phyloP scores from a whole-genome alignment of 2,329 filamentous ascomycete species.

The Botrytis paeoniae region DNA sequence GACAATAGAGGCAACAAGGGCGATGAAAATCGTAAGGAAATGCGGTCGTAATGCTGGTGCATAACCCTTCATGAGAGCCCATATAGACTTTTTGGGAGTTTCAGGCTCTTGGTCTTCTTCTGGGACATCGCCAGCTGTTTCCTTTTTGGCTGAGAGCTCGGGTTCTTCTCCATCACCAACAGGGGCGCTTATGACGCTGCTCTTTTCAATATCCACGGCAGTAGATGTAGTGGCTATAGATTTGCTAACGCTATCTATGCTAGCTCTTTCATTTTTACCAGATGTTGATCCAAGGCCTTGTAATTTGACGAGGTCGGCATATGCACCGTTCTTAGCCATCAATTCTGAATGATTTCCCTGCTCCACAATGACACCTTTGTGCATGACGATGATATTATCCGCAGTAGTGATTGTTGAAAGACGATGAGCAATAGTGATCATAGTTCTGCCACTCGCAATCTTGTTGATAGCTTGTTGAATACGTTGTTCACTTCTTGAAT shows the following conservation, averaged over 20 bases:
- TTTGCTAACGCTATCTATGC: slow-evolving; percentile 20
- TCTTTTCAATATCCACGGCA: slow-evolving; percentile 21
- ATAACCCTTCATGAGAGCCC: slow-evolving; percentile 22
- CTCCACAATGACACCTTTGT: slow-evolving; percentile 70
- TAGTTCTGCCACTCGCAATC: slow-evolving; percentile 77
- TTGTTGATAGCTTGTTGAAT: slow-evolving; percentile 82
- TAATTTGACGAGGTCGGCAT: slow-evolving; percentile 64
- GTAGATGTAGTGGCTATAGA: slow-evolving; percentile 20
- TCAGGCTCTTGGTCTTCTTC: slow-evolving; percentile 23
- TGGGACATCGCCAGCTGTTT: not conserved
- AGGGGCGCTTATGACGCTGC: not conserved
- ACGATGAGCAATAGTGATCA: slow-evolving; percentile 81
- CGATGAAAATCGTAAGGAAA: slow-evolving; percentile 34
- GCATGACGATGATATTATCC: slow-evolving; percentile 78
- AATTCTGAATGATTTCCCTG: slow-evolving; percentile 71
- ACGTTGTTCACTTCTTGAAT: slow-evolving; percentile 85
- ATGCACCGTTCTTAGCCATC: slow-evolving; percentile 60
- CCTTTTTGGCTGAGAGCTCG: slow-evolving; percentile 1
- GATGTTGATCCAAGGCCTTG: slow-evolving; percentile 40
- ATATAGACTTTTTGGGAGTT: slow-evolving; percentile 24
- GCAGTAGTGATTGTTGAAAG: slow-evolving; percentile 88
- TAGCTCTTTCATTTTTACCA: slow-evolving; percentile 26
- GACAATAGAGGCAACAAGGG: slow-evolving; percentile 47
- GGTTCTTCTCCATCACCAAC: slow-evolving; percentile 3
- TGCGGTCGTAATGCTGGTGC: slow-evolving; percentile 20